phyloP scores from a whole-genome alignment of 345 rosid genomes.

The Toxicodendron radicans region DNA sequence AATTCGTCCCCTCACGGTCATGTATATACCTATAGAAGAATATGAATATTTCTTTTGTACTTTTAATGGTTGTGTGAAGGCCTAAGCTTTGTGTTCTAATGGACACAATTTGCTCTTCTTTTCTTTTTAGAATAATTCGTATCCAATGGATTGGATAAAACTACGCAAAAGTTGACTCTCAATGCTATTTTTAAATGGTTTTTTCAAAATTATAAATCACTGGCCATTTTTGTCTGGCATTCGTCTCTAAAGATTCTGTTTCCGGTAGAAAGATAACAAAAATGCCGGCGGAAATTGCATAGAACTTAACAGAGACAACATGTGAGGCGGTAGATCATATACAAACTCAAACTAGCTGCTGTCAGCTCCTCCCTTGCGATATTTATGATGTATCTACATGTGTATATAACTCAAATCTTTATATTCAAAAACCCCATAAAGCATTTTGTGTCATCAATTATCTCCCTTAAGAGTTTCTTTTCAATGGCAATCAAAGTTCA shows the following conservation, averaged over 20 bases:
- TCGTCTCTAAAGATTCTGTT: neutral
- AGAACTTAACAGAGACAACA: neutral
- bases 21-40: too few relatives aligned
- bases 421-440: too few relatives aligned
- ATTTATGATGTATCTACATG: too few relatives aligned
- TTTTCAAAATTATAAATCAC: neutral
- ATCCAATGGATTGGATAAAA: too few relatives aligned
- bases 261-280: constrained; percentile 1
- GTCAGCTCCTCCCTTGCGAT: neutral
- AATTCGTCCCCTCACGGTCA: too few relatives aligned
- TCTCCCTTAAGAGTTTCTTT: too few relatives aligned
- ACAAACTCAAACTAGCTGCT: neutral
- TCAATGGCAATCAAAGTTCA: constrained; percentile 34
- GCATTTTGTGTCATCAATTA: too few relatives aligned
- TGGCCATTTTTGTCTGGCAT: neutral
- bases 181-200: too few relatives aligned
- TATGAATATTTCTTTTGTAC: neutral
- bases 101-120: too few relatives aligned
- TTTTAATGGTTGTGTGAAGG: neutral
- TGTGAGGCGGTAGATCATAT: neutral
- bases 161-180: too few relatives aligned
- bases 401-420: too few relatives aligned
- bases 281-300: neutral
- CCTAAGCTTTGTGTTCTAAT: neutral
- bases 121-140: too few relatives aligned